phyloP scores from a whole-genome alignment of 352 stramenopile species.

The Phytophthora chlamydospora region DNA sequence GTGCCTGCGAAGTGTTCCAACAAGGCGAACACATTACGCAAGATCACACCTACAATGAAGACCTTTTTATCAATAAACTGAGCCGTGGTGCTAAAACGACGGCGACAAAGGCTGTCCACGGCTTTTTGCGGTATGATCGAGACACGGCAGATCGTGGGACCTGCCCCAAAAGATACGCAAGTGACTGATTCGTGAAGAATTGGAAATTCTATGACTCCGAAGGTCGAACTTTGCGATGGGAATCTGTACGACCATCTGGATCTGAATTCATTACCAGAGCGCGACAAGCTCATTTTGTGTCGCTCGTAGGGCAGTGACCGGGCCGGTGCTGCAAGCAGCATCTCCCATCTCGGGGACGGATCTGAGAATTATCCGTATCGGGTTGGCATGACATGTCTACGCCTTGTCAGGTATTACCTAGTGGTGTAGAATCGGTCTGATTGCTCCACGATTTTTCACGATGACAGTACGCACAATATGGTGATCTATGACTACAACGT shows the following conservation, averaged over 20 bases:
- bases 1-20: no score
- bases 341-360: not conserved
- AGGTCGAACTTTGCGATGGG: conserved; percentile 8
- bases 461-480: conserved; percentile 9
- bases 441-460: conserved; percentile 1
- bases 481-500: conserved; percentile 2
- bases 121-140: not conserved
- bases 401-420: not conserved
- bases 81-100: not conserved
- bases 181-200: conserved; percentile 14
- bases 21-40: no score
- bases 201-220: conserved; percentile 6
- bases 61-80: not conserved
- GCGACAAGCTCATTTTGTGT: conserved; percentile 4
- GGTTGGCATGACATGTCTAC: conserved; percentile 2
- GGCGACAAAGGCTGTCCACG: not conserved
- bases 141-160: not conserved
- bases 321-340: not conserved
- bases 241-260: not conserved
- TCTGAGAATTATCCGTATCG: not conserved
- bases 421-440: not conserved
- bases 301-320: not conserved
- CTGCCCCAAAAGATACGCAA: conserved; percentile 1
- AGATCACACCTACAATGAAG: conserved; percentile 11
- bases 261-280: not conserved